Evolutionary conservation across 2,329 filamentous ascomycete species (phyloP).

Genomic region (Neopestalotiopsis sp.): DNA sequence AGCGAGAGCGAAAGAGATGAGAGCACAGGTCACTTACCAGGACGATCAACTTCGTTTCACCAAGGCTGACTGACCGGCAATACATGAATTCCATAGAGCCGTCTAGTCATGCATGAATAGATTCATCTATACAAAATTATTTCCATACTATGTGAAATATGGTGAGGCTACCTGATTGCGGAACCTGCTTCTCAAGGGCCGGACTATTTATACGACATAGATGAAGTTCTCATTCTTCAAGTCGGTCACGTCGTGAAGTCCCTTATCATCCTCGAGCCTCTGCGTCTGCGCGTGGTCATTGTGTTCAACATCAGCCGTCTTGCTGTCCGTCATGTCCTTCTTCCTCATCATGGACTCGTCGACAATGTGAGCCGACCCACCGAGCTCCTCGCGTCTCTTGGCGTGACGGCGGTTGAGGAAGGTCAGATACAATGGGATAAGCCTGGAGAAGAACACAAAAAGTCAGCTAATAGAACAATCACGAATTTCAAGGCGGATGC

Average conservation of each 20-base stretch:
- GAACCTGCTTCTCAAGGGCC: no score
- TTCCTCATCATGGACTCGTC: conserved; percentile 45
- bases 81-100: no score
- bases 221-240: conserved; percentile 72
- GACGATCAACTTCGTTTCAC: no score
- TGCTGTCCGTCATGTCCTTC: conserved; percentile 39
- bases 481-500: background rate
- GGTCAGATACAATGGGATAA: conserved; percentile 43
- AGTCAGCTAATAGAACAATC: background rate
- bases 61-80: no score
- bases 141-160: no score
- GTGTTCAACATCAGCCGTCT: conserved; percentile 36
- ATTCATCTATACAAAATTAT: no score
- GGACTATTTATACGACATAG: conserved; percentile 36
- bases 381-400: conserved; percentile 47
- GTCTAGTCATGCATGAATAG: no score
- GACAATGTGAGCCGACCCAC: conserved; percentile 55
- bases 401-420: conserved; percentile 57
- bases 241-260: conserved; percentile 67
- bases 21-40: no score
- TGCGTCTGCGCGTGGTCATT: conserved; percentile 34
- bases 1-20: no score
- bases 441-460: conserved; percentile 20
- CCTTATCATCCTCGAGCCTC: conserved; percentile 47
- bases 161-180: no score